A percentile compares a stretch with the other conserved stretches of the same genome.
phyloP scores from a whole-genome alignment of 2,329 filamentous ascomycete genomes.

The Scytalidium lignicola region DNA sequence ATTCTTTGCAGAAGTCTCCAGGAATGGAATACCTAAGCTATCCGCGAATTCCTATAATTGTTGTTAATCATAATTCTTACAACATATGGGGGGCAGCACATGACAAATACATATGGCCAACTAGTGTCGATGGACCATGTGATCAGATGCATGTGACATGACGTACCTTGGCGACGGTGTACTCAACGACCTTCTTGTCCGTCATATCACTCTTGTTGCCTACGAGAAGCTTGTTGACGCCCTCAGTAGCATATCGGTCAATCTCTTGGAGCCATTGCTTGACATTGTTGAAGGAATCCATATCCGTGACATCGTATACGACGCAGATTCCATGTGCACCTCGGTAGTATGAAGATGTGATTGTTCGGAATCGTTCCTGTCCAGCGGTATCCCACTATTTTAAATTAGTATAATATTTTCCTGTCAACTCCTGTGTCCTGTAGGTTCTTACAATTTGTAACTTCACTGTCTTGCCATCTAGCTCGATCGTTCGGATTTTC shows the following conservation, averaged over 20 bases:
- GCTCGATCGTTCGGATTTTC: constrained; percentile 99
- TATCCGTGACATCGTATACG: constrained; percentile 99
- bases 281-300: constrained; percentile 99
- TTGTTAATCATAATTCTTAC: background rate
- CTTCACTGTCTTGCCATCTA: constrained; percentile 99
- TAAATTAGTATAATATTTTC: constrained; percentile 23
- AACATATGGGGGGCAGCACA: background rate
- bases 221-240: constrained; percentile 98
- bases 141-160: constrained; percentile 19
- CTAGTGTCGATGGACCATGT: constrained; percentile 12
- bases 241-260: constrained; percentile 97
- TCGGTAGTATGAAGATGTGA: constrained; percentile 99
- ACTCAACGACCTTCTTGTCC: constrained; percentile 99
- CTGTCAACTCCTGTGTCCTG: background rate
- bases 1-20: constrained; percentile 99
- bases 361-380: constrained; percentile 98
- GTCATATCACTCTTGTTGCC: constrained; percentile 99
- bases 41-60: constrained; percentile 84
- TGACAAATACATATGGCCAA: background rate
- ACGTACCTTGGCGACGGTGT: constrained; percentile 95
- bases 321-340: constrained; percentile 99
- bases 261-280: constrained; percentile 99
- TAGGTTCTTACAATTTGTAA: constrained; percentile 83
- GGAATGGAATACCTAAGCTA: constrained; percentile 97
- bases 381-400: constrained; percentile 95